Base-by-base conservation (phyloP, 495 filamentous ascomycete genomes). In the Neurospora sp. region DNA sequence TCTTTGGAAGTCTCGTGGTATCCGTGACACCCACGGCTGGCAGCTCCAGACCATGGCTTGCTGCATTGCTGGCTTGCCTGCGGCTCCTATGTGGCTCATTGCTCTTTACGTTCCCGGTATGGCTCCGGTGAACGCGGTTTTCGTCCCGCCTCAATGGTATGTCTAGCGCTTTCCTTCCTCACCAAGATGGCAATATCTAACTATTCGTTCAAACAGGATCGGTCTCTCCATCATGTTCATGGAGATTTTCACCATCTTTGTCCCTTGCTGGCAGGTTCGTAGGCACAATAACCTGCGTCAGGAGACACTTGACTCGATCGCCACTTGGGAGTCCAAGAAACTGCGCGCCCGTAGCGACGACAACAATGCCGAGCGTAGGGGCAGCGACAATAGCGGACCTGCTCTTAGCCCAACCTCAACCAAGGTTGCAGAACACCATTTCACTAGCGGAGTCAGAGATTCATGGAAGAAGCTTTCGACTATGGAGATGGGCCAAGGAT, bases 11-110 rank as follows among this genome's bases (percentile, higher is more conserved):
- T 80, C 82, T 1, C 79, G 83, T 61, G 76, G 76, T 42, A 90
- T 92, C 72, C 84, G 81, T 68, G 90, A 92, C 74, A 89, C 90
- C 5, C 87, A 91, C 70, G 86, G 87, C 70, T 92, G 90, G 90
- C 85, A 89, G n/a, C 74, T 85, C 4, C 90, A 92, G 75, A 92
- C 89, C 12, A 88, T 87, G 39, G 79, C 84, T 27, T 90, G 88
- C 75, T 86, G 86, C 73, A 72, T 92, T 71, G 83, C 85, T 20
- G 84, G 86, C 88, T 84, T 92, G 14, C 89, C 84, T 42, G 90
- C 89, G 12, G 87, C 89, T 7, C 90, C 90, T 0, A 81, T 92
- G 77, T 92, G 89, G 89, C 83, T 92, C 31, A 82, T 87, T 74
- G 84, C 83, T 12, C 79, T 89, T 27, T 92, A 91, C 75, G 83